These are phyloP conservation scores for Trichoderma simmonsii DNA, from an alignment of 2,329 filamentous ascomycete genomes.

Conservation along the genomic window DNA sequence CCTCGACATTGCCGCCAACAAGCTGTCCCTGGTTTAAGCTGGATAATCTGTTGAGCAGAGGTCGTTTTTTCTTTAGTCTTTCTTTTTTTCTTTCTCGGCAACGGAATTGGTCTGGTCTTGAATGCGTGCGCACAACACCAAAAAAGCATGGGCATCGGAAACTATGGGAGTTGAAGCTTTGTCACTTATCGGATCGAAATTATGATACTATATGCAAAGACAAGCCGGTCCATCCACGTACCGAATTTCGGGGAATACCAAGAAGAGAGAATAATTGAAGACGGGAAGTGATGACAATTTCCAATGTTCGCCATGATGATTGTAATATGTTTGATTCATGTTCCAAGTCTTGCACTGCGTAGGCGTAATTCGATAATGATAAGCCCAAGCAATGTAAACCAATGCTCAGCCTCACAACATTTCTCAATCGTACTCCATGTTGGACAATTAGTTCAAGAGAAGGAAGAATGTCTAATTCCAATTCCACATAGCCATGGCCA, in stretches of 20 bases:
- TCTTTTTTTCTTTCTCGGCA: conserved; percentile 30
- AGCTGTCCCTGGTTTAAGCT: conserved; percentile 91
- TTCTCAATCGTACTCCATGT: neutral
- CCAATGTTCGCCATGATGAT: neutral
- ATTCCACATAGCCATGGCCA: neutral
- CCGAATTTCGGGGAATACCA: neutral
- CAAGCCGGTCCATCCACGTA: conserved; percentile 15
- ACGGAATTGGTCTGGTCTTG: conserved; percentile 40
- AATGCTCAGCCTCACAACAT: neutral
- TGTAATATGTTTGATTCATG: neutral
- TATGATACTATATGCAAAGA: conserved; percentile 28
- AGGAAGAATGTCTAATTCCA: neutral
- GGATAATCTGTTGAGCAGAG: neutral
- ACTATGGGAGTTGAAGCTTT: conserved; percentile 34
- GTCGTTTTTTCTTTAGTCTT: neutral
- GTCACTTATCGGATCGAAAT: conserved; percentile 36
- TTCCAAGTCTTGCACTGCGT: neutral
- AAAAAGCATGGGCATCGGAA: conserved; percentile 36
- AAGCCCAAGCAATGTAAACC: neutral
- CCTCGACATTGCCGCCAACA: conserved; percentile 98
- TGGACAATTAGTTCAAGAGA: neutral
- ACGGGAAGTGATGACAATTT: neutral
- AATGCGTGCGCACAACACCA: conserved; percentile 25
- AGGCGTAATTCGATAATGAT: neutral
- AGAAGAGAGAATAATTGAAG: neutral